phyloP scores from a whole-genome alignment of 805 yeast genomes.

The Metschnikowia kofuensis region DNA sequence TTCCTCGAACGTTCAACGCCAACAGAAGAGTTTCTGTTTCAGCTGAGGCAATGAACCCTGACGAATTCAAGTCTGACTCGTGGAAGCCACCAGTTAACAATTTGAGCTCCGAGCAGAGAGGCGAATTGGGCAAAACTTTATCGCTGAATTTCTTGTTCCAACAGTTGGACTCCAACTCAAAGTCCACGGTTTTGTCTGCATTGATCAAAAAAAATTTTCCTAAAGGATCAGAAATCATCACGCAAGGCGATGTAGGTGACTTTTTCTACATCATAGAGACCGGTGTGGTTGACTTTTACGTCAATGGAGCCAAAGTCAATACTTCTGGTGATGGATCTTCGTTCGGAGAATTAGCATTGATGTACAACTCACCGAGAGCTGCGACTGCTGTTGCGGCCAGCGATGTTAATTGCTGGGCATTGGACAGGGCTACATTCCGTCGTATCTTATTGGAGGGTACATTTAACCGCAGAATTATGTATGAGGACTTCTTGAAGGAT shows the following conservation, averaged over 20 bases:
- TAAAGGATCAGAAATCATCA: conserved; percentile 65
- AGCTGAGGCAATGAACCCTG: conserved; percentile 84
- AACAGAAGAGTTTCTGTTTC: conserved; percentile 86
- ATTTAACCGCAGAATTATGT: conserved; percentile 83
- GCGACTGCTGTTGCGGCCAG: conserved; percentile 81
- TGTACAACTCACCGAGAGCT: conserved; percentile 97
- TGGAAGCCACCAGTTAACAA: conserved; percentile 74
- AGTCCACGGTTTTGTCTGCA: conserved; percentile 78
- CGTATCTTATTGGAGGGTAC: conserved; percentile 88
- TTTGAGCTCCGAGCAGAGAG: conserved; percentile 59
- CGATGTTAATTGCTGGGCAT: conserved; percentile 73
- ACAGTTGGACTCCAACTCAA: conserved; percentile 74
- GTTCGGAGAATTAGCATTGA: conserved; percentile 94
- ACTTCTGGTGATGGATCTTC: conserved; percentile 83
- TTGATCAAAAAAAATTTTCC: conserved; percentile 66
- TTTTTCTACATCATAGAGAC: conserved; percentile 81
- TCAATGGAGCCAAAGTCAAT: conserved; percentile 67
- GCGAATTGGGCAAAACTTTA: conserved; percentile 66
- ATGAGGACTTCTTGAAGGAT: conserved; percentile 82
- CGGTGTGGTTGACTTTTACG: conserved; percentile 80
- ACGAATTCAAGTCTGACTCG: conserved; percentile 58
- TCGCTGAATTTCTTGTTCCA: conserved; percentile 81
- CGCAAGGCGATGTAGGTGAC: conserved; percentile 94
- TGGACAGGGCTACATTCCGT: conserved; percentile 91
- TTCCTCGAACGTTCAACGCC: conserved; percentile 67